Evolutionary conservation across 1,284 basidiomycete genomes (phyloP).

Genomic region (Malassezia pachydermatis): DNA sequence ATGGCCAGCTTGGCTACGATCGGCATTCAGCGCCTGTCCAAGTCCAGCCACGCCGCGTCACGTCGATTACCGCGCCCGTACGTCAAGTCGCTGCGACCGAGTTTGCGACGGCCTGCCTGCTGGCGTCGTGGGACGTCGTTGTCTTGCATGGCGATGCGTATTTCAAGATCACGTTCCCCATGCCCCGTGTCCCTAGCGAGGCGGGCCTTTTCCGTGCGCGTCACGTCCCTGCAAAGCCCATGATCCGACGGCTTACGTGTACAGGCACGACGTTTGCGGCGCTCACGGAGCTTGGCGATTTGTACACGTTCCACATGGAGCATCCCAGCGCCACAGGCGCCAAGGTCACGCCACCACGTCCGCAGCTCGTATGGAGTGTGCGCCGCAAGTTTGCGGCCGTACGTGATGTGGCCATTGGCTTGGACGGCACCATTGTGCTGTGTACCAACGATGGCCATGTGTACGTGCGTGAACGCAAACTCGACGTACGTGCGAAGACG

Average conservation of each 20-base stretch:
- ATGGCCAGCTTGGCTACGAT: conserved; percentile 72
- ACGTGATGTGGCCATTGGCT: conserved; percentile 76
- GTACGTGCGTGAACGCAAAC: conserved; percentile 54
- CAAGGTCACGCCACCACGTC: conserved; percentile 52
- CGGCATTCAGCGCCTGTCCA: conserved; percentile 62
- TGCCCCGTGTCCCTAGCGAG: conserved; percentile 47
- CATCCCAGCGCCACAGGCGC: conserved; percentile 41
- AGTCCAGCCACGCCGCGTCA: conserved; percentile 68
- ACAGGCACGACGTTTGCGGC: conserved; percentile 76
- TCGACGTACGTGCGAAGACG: conserved; percentile 21
- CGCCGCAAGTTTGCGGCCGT: conserved; percentile 70
- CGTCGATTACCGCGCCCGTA: conserved; percentile 50
- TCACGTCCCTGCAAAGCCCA: conserved; percentile 45
- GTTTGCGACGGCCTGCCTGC: conserved; percentile 67
- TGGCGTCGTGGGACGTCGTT: conserved; percentile 66
- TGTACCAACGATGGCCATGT: conserved; percentile 92
- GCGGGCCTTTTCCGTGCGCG: conserved; percentile 54
- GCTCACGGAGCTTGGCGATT: conserved; percentile 74
- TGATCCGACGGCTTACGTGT: conserved; percentile 69
- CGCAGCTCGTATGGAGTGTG: conserved; percentile 83
- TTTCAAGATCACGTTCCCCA: conserved; percentile 58
- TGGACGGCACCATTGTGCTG: conserved; percentile 77
- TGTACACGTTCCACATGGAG: conserved; percentile 66
- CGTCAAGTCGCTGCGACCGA: conserved; percentile 53
- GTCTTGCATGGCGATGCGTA: conserved; percentile 67